phyloP scores from a whole-genome alignment of 192 early-diverging fungal genomes.

The Kappamyces sp. region DNA sequence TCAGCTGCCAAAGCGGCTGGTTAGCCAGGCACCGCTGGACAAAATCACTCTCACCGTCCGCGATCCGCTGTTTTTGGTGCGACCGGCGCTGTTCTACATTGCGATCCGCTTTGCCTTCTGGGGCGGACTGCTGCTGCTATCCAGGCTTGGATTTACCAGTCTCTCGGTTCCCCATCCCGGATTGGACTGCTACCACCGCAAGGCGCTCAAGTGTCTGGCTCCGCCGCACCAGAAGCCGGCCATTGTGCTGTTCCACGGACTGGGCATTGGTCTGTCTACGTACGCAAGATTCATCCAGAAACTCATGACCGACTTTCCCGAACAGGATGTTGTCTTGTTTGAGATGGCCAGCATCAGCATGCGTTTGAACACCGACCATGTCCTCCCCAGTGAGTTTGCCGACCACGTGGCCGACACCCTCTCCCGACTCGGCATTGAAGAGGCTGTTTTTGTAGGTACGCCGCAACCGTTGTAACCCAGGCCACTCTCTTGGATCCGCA shows the following conservation, averaged over 20 bases:
- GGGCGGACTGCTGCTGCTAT: too few relatives aligned
- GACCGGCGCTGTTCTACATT: too few relatives aligned
- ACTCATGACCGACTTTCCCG: constrained; percentile 22
- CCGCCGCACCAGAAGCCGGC: constrained; percentile 18
- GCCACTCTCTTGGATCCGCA: constrained; percentile 57
- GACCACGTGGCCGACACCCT: constrained; percentile 43
- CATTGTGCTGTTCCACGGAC: constrained; percentile 64
- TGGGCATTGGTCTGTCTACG: constrained; percentile 52
- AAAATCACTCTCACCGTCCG: too few relatives aligned
- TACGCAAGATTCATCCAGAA: constrained; percentile 48
- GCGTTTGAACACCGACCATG: constrained; percentile 50
- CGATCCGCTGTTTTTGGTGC: too few relatives aligned
- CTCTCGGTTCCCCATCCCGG: too few relatives aligned
- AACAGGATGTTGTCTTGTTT: constrained; percentile 19
- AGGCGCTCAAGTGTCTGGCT: too few relatives aligned
- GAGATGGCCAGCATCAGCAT: constrained; percentile 63
- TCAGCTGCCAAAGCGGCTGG: too few relatives aligned
- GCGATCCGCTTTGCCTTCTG: too few relatives aligned
- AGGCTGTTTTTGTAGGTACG: constrained; percentile 48
- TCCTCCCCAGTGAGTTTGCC: constrained; percentile 47
- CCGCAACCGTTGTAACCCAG: constrained; percentile 9
- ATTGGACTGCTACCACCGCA: too few relatives aligned
- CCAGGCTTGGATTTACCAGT: too few relatives aligned
- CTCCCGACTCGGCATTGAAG: constrained; percentile 23
- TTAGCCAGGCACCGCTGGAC: too few relatives aligned